These are phyloP conservation scores for Chimonanthus salicifolius DNA, from an alignment of 164 flowering plant species.

Conservation along the genomic window DNA sequence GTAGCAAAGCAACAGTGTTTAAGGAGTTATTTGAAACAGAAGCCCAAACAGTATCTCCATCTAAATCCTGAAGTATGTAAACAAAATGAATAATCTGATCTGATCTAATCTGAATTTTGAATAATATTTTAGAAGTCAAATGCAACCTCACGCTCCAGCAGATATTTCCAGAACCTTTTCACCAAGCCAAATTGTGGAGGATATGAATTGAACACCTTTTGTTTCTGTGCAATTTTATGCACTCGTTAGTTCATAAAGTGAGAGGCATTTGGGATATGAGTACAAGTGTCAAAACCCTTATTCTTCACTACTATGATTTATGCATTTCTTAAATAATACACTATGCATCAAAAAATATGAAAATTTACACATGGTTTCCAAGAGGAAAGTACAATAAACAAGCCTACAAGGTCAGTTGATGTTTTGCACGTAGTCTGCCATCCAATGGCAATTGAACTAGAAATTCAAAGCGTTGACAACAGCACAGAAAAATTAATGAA, in stretches of 20 bases:
- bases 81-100: slow-evolving; percentile 5
- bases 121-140: slow-evolving; percentile 5
- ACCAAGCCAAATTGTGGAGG: slow-evolving; percentile 67
- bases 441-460: background rate
- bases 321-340: background rate
- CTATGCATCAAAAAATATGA: background rate
- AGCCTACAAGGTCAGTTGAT: background rate
- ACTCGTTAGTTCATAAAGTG: background rate
- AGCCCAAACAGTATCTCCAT: slow-evolving; percentile 70
- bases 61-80: slow-evolving; percentile 41
- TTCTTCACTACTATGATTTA: background rate
- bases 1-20: slow-evolving; percentile 39
- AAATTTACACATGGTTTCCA: background rate
- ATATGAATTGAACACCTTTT: slow-evolving; percentile 60
- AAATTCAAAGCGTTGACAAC: no score
- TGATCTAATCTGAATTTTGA: background rate
- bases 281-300: background rate
- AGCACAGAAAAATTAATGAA: no score
- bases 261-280: background rate
- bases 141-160: slow-evolving; percentile 69
- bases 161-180: slow-evolving; percentile 91
- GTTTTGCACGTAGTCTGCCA: background rate
- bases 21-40: slow-evolving; percentile 59
- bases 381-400: background rate
- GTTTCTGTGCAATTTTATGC: slow-evolving; percentile 50